Conservation (phyloP, 805 yeast species). For the Lipomyces yamanashiensis region DNA sequence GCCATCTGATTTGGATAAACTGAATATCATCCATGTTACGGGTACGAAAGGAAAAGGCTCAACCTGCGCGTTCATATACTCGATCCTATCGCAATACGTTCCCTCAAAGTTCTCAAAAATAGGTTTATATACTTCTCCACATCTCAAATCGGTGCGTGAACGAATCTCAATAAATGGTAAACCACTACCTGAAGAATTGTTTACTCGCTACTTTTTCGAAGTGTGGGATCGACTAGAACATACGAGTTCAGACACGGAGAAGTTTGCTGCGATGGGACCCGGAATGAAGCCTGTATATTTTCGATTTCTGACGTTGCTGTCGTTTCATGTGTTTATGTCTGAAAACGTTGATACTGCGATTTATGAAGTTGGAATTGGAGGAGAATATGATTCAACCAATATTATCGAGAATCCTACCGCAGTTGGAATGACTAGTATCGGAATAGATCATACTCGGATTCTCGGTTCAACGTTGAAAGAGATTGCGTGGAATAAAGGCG, state of each 20-base stretch:
- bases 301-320: slow-evolving; percentile 82
- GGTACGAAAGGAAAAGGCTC: slow-evolving; percentile 99
- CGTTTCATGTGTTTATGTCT: slow-evolving; percentile 85
- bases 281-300: slow-evolving; percentile 89
- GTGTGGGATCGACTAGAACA: slow-evolving; percentile 76
- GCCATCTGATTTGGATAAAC: slow-evolving; percentile 67
- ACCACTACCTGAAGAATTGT: slow-evolving; percentile 79
- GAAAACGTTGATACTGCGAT: slow-evolving; percentile 94
- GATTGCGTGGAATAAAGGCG: slow-evolving; percentile 96
- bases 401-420: slow-evolving; percentile 77
- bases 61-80: slow-evolving; percentile 90
- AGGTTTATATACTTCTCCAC: slow-evolving; percentile 97
- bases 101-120: slow-evolving; percentile 53
- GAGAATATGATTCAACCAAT: slow-evolving; percentile 96
- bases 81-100: slow-evolving; percentile 70
- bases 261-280: slow-evolving; percentile 74
- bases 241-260: slow-evolving; percentile 57
- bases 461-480: slow-evolving; percentile 85
- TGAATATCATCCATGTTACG: slow-evolving; percentile 88
- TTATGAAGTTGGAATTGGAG: slow-evolving; percentile 98
- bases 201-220: slow-evolving; percentile 89
- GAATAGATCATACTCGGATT: slow-evolving; percentile 88
- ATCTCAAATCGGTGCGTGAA: slow-evolving; percentile 88
- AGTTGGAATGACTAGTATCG: slow-evolving; percentile 83
- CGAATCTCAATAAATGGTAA: slow-evolving; percentile 84